Evolutionary conservation across 371 early-diverging fungal species (phyloP), one percentile per base, ranked within the genome.

Genomic region (Cokeromyces recurvatus): DNA sequence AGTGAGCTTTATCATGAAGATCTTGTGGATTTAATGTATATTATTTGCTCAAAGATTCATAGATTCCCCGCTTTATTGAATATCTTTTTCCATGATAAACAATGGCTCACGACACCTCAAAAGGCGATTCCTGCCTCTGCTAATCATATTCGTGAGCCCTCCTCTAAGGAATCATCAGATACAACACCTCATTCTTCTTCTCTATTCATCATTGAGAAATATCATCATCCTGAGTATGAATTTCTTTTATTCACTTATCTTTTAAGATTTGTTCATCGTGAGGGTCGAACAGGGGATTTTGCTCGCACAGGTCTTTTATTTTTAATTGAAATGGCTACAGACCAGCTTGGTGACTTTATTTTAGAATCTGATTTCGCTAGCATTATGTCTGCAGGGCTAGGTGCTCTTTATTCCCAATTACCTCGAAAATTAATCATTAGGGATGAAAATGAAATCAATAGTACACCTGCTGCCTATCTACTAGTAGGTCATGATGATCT

Each of bases 361-460:
- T 53, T 84, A 22, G 78, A 79, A 32, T 86, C 87, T 43, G 92
- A 92, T 42, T 91, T 95, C 61, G 77, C 89, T 1, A 81, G 82
- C 3, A 81, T 90, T 29, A 71, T 92, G 63, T 79, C 86, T 2
- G 93, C 94, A n/a, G 91, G 93, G 4, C 68, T 97, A 16, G 91
- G 93, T 35, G 94, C 94, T 0, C 68, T 94, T 23, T 95, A 88
- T 64, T 91, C 94, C 11, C 95, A 94, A 62, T 77, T 97, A 10
- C 95, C 97, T 4, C 77, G 90, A 25, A 85, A 87, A 43, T 54
- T 91, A 19, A 66, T 82, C 20, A 77, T 91, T 19, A 51, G 72
- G 19, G 67, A 68, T 22, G 68, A 69, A 19, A 47, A 52, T 1
- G 49, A 52, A 6, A 45, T 62, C 10, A 63, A 74, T 19, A 43